Conservation (phyloP, 108 stramenopile genomes). For the Nitzschia sp. region DNA sequence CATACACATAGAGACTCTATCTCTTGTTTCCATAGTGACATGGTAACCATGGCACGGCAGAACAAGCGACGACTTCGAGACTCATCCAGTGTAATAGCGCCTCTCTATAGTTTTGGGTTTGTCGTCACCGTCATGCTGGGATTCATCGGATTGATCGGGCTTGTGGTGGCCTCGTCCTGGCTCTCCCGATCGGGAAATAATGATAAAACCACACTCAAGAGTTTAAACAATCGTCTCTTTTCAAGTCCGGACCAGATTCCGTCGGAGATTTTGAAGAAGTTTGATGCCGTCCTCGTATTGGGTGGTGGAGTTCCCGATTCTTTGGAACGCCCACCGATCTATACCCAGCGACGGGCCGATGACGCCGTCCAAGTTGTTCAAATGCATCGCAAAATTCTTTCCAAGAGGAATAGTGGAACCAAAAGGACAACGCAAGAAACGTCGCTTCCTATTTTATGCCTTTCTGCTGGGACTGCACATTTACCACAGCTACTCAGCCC, state of each 20-base stretch:
- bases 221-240: background rate
- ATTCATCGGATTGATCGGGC: background rate
- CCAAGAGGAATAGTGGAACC: background rate
- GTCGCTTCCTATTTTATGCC: constrained; percentile 50
- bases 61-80: background rate
- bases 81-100: background rate
- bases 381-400: background rate
- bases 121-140: background rate
- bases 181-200: background rate
- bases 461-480: constrained; percentile 88
- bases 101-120: background rate
- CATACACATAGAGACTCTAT: no score
- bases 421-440: background rate
- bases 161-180: background rate
- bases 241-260: constrained; percentile 31
- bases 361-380: constrained; percentile 45
- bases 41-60: background rate
- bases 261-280: constrained; percentile 27
- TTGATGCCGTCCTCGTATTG: constrained; percentile 76
- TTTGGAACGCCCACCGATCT: constrained; percentile 62
- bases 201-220: background rate
- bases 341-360: constrained; percentile 63
- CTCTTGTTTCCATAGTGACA: no score
- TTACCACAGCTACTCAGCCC: constrained; percentile 61
- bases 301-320: constrained; percentile 78